These are phyloP conservation scores for Sabuloglossum arenarium DNA, from an alignment of 495 filamentous ascomycete species.

Conservation along the genomic window DNA sequence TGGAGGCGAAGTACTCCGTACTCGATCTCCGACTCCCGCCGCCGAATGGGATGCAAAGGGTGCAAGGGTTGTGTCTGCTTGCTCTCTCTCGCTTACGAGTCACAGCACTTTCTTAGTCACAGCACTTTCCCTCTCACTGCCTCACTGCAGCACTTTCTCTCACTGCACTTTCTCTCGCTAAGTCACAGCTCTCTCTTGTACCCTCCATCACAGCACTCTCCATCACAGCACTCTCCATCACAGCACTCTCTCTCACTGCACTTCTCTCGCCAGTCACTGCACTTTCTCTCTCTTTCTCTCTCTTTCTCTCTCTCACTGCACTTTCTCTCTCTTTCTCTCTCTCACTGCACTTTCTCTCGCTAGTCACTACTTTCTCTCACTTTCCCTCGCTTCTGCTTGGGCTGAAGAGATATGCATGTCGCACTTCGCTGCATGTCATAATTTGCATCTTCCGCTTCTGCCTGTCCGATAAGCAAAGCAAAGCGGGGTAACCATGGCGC, in stretches of 20 bases:
- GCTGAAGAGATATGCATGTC: not conserved
- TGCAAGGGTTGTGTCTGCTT: too few relatives aligned
- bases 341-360: not conserved
- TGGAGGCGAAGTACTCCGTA: too few relatives aligned
- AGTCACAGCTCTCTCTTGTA: not conserved
- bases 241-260: too few relatives aligned
- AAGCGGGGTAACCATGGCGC: too few relatives aligned
- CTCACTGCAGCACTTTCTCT: not conserved
- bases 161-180: not conserved
- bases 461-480: too few relatives aligned
- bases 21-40: too few relatives aligned
- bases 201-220: too few relatives aligned
- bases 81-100: too few relatives aligned
- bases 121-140: not conserved
- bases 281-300: not conserved
- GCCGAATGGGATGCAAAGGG: too few relatives aligned
- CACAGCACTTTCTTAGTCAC: too few relatives aligned
- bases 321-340: not conserved
- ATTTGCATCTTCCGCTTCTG: not conserved
- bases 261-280: too few relatives aligned
- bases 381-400: not conserved
- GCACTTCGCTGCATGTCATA: not conserved
- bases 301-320: not conserved
- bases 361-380: not conserved
- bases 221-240: too few relatives aligned